phyloP scores from a whole-genome alignment of 805 yeast genomes.

The Metschnikowia continentalis region DNA sequence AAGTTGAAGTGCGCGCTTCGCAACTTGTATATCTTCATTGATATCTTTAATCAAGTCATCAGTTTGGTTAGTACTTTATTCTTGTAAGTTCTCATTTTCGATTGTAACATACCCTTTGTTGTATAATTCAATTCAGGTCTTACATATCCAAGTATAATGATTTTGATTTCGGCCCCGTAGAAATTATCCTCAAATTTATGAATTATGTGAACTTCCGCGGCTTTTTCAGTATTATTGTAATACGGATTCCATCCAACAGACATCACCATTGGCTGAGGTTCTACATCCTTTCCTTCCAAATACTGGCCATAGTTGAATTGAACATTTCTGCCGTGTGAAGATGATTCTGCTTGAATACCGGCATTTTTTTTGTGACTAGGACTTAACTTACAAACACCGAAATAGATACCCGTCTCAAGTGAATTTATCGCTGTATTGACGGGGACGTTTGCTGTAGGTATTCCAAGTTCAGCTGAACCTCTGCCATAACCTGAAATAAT shows the following conservation, averaged over 20 bases:
- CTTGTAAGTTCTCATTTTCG: not conserved
- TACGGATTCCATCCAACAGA: constrained; percentile 96
- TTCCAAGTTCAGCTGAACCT: constrained; percentile 89
- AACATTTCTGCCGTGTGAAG: constrained; percentile 21
- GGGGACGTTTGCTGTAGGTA: constrained; percentile 92
- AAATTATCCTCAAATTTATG: constrained; percentile 65
- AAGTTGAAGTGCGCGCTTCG: constrained; percentile 42
- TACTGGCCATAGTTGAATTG: constrained; percentile 59
- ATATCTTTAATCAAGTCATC: constrained; percentile 87
- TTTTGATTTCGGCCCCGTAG: constrained; percentile 75
- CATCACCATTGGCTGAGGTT: constrained; percentile 82
- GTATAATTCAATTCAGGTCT: constrained; percentile 88
- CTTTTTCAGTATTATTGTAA: constrained; percentile 70
- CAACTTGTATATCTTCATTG: constrained; percentile 69
- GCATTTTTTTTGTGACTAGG: constrained; percentile 15
- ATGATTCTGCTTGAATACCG: constrained; percentile 8
- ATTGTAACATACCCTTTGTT: constrained; percentile 41
- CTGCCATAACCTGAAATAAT: constrained; percentile 88
- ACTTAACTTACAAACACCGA: constrained; percentile 59
- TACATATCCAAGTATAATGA: constrained; percentile 78
- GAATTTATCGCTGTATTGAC: constrained; percentile 43
- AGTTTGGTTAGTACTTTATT: constrained; percentile 21
- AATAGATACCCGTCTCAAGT: constrained; percentile 79
- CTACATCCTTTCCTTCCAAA: constrained; percentile 41
- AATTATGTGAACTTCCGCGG: constrained; percentile 84